Evolutionary conservation across 2,329 filamentous ascomycete genomes (phyloP).

Genomic region (Cercospora sp.): DNA sequence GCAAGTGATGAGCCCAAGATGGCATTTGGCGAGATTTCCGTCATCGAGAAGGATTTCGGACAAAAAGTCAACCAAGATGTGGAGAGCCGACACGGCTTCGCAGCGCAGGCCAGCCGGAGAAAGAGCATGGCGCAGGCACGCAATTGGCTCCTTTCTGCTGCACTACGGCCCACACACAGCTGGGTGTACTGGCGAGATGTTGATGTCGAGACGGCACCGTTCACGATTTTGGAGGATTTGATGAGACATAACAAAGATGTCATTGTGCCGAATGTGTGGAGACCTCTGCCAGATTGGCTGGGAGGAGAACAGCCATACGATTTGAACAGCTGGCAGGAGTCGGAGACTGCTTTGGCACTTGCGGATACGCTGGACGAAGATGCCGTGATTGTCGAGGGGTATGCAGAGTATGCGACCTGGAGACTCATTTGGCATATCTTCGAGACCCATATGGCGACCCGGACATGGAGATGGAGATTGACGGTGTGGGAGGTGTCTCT

Average conservation of each 20-base stretch:
- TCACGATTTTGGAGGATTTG: conserved; percentile 93
- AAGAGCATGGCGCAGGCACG: conserved; percentile 98
- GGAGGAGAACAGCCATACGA: conserved; percentile 98
- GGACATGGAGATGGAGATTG: conserved; percentile 99
- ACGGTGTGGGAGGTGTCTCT: conserved; percentile 95
- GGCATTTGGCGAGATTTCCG: conserved; percentile 92
- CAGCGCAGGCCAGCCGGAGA: conserved; percentile 86
- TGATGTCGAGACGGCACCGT: conserved; percentile 94
- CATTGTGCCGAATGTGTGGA: conserved; percentile 98
- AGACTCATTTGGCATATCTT: conserved; percentile 91
- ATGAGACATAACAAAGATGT: conserved; percentile 99
- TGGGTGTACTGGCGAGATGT: conserved; percentile 99
- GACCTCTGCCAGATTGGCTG: conserved; percentile 97
- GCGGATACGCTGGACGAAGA: conserved; percentile 96
- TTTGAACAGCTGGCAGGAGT: conserved; percentile 98
- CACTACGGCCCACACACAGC: conserved; percentile 89
- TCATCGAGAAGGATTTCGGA: conserved; percentile 98
- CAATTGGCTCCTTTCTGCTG: conserved; percentile 94
- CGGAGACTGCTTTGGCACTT: conserved; percentile 88
- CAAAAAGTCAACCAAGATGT: conserved; percentile 98
- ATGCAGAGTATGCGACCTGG: conserved; percentile 98
- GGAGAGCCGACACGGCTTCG: conserved; percentile 95
- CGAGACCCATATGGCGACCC: conserved; percentile 96
- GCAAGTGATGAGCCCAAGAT: conserved; percentile 74
- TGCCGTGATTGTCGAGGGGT: conserved; percentile 97